Base-by-base conservation (phyloP, 225 moss, liverwort and hornwort species). In the Rhytidiadelphus loreus region DNA sequence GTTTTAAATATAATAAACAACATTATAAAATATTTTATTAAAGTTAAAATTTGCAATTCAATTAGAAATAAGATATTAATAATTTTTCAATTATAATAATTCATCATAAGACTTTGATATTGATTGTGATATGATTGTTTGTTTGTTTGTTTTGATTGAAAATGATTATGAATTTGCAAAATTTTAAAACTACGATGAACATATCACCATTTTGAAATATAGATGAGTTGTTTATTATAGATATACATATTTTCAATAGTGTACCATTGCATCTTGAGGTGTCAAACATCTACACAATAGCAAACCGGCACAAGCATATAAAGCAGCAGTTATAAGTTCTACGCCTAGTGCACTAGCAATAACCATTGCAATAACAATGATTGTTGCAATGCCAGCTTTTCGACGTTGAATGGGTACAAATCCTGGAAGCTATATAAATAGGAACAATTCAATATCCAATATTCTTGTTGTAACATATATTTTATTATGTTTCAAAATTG, bases 211-310 rank as follows among this genome's bases (percentile, higher is more conserved):
- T 57, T 33, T 59, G 1, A 20, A 14, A 29, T 22, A 26, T 30
- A 21, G 0, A 26, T 19, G 4, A 46, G n/a, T 37, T n/a, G 20
- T 29, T 70, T 13, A 59, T 18, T 52, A 43, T 1, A 46, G 7
- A 86, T 80, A 8, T 35, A 28, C 0, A 58, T 11, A 59, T 53
- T 35, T 4, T 24, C 7, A 71, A n/a, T 4, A 73, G 7, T 50
- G 2, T 63, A 98, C 98, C 97, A 98, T 94, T 82, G 97, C 98
- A 91, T 97, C 94, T 86, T 66, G 90, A 91, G 97, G 95, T 44
- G 97, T 97, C 29, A 97, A 92, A 86, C 97, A 97, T 61, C 85
- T 94, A 37, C 92, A 94, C 26, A 95, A 61, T 22, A 98, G 64
- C 12, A 98, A 88, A 64, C 97, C 94, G 8, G 90, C 96, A 63